Conservation (phyloP, 441 rosid genomes). For the Sinapis alba region DNA sequence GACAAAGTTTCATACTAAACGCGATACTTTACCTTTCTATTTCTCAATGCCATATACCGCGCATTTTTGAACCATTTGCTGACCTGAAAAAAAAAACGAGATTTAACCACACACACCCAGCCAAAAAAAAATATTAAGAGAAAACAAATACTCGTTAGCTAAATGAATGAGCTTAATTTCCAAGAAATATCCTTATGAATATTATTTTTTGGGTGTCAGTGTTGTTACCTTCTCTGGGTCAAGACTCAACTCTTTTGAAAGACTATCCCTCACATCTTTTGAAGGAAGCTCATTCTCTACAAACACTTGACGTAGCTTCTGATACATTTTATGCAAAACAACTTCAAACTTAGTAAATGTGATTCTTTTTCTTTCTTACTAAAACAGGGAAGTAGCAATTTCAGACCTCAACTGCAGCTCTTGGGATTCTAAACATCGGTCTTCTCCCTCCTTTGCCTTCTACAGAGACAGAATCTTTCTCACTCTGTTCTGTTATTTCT, state of each 20-base stretch:
- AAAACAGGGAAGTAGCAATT: constrained; percentile 11
- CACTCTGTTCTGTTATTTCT: constrained; percentile 42
- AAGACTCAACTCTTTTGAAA: neutral
- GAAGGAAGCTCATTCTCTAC: constrained; percentile 92
- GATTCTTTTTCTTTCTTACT: too few species aligned
- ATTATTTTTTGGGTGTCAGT: neutral
- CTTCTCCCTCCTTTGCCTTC: constrained; percentile 55
- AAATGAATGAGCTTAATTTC: neutral
- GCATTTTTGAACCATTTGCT: constrained; percentile 99
- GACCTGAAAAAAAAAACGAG: constrained; percentile 66
- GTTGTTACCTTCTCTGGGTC: neutral
- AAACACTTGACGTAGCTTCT: constrained; percentile 94
- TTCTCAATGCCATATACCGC: constrained; percentile 82
- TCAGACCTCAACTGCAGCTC: constrained; percentile 77
- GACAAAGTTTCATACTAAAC: constrained; percentile 5
- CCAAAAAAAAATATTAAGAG: neutral
- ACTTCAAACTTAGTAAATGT: neutral
- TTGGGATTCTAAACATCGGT: constrained; percentile 71
- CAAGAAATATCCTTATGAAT: constrained; percentile 11
- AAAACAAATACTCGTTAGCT: neutral
- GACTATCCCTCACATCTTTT: constrained; percentile 31
- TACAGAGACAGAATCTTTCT: constrained; percentile 45
- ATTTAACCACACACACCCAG: constrained; percentile 19
- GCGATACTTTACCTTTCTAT: too few species aligned
- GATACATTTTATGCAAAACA: constrained; percentile 42